A percentile compares a stretch with the other conserved stretches of the same genome.
Evolutionary conservation across 257 asterid species (phyloP).

Genomic region (Salvia hispanica): DNA sequence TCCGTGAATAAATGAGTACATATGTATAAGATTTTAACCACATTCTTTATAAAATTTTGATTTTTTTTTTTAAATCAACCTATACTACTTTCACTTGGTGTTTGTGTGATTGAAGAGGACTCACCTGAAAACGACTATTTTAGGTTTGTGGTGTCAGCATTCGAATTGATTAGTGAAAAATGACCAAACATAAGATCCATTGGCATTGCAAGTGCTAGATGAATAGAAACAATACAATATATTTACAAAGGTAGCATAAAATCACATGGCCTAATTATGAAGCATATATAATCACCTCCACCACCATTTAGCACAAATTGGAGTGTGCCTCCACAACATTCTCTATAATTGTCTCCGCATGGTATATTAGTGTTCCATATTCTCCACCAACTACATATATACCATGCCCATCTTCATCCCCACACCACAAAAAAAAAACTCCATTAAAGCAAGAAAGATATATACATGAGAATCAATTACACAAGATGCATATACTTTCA

Average conservation of each 20-base stretch:
- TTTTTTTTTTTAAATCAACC: no score
- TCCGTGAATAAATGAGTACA: no score
- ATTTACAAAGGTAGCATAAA: no score
- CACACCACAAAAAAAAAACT: background rate
- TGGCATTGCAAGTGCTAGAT: slow-evolving; percentile 34
- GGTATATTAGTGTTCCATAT: slow-evolving; percentile 32
- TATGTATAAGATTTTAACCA: no score
- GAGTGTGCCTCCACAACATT: slow-evolving; percentile 18
- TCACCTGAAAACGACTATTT: no score
- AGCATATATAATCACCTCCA: slow-evolving; percentile 37
- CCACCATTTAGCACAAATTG: slow-evolving; percentile 15
- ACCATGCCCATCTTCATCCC: slow-evolving; percentile 7
- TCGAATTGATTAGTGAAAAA: background rate
- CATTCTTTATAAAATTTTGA: no score
- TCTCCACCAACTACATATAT: slow-evolving; percentile 10
- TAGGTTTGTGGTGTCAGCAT: no score
- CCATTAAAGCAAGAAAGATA: no score
- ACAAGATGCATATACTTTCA: no score
- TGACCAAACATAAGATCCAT: background rate
- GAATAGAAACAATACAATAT: slow-evolving; percentile 51
- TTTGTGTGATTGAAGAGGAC: no score
- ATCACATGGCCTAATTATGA: slow-evolving; percentile 27
- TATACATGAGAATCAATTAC: no score
- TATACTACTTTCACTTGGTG: no score
- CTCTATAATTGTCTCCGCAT: slow-evolving; percentile 45